Evolutionary conservation across 2,329 filamentous ascomycete genomes (phyloP).

Genomic region (Colletotrichum higginsianum): DNA sequence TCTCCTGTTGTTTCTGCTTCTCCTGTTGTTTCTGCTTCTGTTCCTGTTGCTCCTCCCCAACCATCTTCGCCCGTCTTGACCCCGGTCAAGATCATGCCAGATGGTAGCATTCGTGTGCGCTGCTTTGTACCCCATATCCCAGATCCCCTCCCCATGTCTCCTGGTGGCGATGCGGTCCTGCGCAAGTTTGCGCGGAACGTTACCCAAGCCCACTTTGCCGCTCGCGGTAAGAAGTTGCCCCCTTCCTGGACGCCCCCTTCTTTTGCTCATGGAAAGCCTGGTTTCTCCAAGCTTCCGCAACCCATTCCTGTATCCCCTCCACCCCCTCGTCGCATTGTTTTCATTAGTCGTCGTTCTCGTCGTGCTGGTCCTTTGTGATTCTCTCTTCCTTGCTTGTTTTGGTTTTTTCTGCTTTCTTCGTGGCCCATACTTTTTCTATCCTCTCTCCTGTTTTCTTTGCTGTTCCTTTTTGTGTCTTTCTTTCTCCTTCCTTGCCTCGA

Average conservation of each 20-base stretch:
- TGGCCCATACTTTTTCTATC: neutral
- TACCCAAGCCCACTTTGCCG: neutral
- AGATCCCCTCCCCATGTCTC: neutral
- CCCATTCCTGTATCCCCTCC: neutral
- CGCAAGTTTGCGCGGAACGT: slow-evolving; percentile 13
- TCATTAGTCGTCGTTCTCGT: slow-evolving; percentile 9
- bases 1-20: neutral
- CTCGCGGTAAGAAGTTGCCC: slow-evolving; percentile 9
- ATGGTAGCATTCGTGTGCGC: neutral
- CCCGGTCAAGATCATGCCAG: slow-evolving; percentile 10
- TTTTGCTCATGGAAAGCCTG: slow-evolving; percentile 2
- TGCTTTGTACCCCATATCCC: neutral
- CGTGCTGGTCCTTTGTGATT: neutral
- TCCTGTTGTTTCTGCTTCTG: neutral
- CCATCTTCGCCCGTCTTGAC: neutral
- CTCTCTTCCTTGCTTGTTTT: neutral
- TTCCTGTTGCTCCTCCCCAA: neutral
- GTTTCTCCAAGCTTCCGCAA: neutral
- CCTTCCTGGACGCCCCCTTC: slow-evolving; percentile 7
- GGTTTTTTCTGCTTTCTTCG: neutral
- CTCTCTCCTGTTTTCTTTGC: neutral
- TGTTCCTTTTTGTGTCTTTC: neutral
- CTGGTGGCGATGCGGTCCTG: neutral
- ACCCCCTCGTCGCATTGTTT: neutral
- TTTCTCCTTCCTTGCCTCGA: neutral